Evolutionary conservation across 345 rosid genomes (phyloP), one percentile per base, ranked within the genome.

Genomic region (Nasturtium officinale): DNA sequence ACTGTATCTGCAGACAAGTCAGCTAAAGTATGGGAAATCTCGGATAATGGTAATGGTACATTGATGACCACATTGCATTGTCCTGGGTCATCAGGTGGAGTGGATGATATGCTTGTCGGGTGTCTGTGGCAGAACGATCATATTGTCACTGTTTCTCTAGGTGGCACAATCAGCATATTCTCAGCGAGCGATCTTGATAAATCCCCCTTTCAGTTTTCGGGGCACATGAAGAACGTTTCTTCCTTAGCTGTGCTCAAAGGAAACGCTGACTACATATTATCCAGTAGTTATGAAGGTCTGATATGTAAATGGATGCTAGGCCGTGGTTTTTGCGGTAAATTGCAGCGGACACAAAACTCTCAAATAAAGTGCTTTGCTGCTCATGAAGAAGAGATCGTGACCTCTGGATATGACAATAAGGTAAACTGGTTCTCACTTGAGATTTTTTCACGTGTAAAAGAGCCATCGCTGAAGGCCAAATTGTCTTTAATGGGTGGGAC

Each of bases 1-100:
- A 94, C 98, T 2, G 96, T 82, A 13, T 94, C 98, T 76, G 98
- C 98, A 47, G 98, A 94, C 84, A 94, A 94, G 87, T 85, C 97
- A 47, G 96, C 96, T 6, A 94, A 94, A 83, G 77, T 94, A 51
- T 94, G 98, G 98, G 93, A 89, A 50, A 91, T 94, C 68, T 79
- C 82, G 43, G 92, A 87, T 50, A 81, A 84, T 43, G 94, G 96
- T 67, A 83, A 65, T 59, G 96, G 97, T 56, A 85, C 76, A 30
- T 65, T 89, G 80, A 80, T 65, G 78, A 94, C 86, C 71, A 91
- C 97, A 13, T 75, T 91, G 83, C 74, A 78, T 48, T 83, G 83
- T 80, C 50, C 89, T 52, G 89, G 88, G 65, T 79, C 87, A 67
- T 83, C 87, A 2, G 96, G 96, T 15, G 96, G 96, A 71, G 83